phyloP scores from a whole-genome alignment of 139 green algal genomes.

The Desmodesmus armatus region DNA sequence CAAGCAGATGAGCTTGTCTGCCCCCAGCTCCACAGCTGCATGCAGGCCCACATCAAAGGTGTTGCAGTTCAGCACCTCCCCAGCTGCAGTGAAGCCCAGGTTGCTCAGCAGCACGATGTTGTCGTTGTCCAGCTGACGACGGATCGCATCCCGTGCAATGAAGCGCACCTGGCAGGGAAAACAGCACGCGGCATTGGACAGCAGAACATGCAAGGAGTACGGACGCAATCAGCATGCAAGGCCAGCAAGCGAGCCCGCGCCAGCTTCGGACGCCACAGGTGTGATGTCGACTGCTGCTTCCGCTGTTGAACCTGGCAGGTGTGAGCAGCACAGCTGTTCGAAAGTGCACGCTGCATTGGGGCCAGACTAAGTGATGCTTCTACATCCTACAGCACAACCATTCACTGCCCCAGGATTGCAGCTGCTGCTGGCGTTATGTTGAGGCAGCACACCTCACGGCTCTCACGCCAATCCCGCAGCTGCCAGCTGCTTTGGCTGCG shows the following conservation, averaged over 20 bases:
- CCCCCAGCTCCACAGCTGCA: conserved; percentile 75
- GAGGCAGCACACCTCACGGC: no score
- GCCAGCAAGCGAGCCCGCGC: neutral
- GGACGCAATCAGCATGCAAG: neutral
- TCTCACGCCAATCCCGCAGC: no score
- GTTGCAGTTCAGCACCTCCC: conserved; percentile 98
- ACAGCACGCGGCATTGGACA: neutral
- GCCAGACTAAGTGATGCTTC: no score
- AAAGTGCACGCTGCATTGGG: no score
- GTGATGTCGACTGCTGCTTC: no score
- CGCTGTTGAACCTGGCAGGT: no score
- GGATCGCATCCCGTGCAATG: conserved; percentile 81
- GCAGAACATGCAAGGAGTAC: neutral
- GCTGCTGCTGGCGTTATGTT: no score
- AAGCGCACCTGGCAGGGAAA: conserved; percentile 77
- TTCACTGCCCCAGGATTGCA: no score
- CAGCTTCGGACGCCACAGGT: neutral
- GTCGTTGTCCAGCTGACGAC: conserved; percentile 80
- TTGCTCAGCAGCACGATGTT: conserved; percentile 94
- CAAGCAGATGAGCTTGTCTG: conserved; percentile 96
- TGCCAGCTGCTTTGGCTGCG: no score
- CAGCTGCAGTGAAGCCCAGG: conserved; percentile 81
- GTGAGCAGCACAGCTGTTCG: no score
- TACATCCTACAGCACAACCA: no score
- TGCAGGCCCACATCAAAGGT: conserved; percentile 89